Evolutionary conservation across 2,329 filamentous ascomycete genomes (phyloP), one percentile per base, ranked within the genome.

Genomic region (Botrytis cinerea): DNA sequence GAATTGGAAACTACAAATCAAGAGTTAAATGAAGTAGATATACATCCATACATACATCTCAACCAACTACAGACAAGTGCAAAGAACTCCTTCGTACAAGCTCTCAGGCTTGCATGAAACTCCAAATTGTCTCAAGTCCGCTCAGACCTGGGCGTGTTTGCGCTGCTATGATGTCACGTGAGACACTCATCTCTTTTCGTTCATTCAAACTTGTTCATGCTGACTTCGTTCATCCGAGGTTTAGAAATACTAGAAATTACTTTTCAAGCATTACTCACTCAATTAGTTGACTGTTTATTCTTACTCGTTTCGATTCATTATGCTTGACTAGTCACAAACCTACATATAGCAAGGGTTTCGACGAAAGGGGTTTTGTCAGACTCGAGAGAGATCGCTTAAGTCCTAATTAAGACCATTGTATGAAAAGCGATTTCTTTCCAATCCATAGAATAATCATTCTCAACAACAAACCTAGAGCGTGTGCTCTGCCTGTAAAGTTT

Each of bases 51-150:
- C 51, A 68, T 32, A 7, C 28, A 32, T 6, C 14, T 1, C 22
- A 10, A 2, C 16, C 9, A 62, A n/a, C 14, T 61, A 71, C 57
- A 40, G 46, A 54, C 14, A 38, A 43, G 48, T 20, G 9, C 2
- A 68, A 43, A 14, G 7, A 40, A 38, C 22, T 68, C 46, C 46
- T 18, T 40, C 64, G 10, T 68, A 38, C 46, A 45, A 48, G 38
- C 70, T 68, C 70, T 68, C 62, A 43, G 25, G 46, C 48, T 40
- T 60, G n/a, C 28, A 38, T 68, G 70, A 72, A 72, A 72, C 70
- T 25, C 22, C 9, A 40, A 68, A 62, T 25, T 68, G 70, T 72
- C 70, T 62, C 62, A 68, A 20, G 32, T 48, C 45, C 70, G 70
- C 70, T 68, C 62, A 68, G 70, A 59, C 70, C 28, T 72, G n/a